Base-by-base conservation (phyloP, 306 rosid genomes). In the Carpinus viminea region DNA sequence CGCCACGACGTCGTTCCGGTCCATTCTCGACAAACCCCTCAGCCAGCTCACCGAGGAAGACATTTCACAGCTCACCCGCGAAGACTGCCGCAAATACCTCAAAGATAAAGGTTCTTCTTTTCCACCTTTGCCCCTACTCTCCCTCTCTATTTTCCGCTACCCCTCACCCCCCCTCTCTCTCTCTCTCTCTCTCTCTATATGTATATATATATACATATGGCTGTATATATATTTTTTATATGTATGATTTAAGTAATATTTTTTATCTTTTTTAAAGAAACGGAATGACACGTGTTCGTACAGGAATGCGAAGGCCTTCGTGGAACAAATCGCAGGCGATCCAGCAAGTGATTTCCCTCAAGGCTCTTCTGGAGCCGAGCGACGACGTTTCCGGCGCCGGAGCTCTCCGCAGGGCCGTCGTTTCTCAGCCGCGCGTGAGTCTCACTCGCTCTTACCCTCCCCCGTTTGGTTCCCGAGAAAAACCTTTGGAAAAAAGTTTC, bases 271-370 rank as follows among this genome's bases (percentile, higher is more conserved):
- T 48, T 48, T 11, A 50, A 47, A 70, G 36, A 24, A 12, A 26
- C 12, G 26, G 28, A 34, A 41, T 77, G 81, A 84, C 91, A 91
- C 95, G 95, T 92, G 98, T 90, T 79, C 89, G 88, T 89, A 77
- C 97, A 95, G 99, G 99, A 87, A 96, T 96, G 99, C 91, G 99
- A 74, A 80, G 97, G 91, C 99, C 99, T 21, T 96, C 99, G 21
- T 96, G 99, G 99, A 96, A 96, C 97, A 96, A 96, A 90, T 96
- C 98, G 38, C 99, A 96, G 87, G 99, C 99, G 88, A 93, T 96
- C 86, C 99, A 96, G 85, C 99, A 96, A 60, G 99, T 96, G 41
- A 89, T 96, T 79, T 96, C 91, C n/a, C 97, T 96, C 69, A 96
- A 96, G 85, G 99, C 99, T 3, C 86, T 96, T 76, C 90, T 91